phyloP scores from a whole-genome alignment of 768 basidiomycete species.

The Tulasnella sp. region DNA sequence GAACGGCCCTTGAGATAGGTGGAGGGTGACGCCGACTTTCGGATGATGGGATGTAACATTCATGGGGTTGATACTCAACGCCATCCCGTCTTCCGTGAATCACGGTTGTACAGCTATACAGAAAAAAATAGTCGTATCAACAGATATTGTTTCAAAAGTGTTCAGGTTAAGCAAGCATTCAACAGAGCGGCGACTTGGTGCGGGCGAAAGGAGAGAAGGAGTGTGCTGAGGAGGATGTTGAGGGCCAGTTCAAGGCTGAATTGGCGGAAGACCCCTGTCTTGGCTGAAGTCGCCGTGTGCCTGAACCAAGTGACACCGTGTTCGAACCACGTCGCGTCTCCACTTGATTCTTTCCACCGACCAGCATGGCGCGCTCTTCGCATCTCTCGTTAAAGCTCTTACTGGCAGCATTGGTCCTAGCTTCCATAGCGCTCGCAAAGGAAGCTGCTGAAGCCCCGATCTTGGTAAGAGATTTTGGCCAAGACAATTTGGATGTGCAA shows the following conservation, averaged over 20 bases:
- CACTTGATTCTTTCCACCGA: not conserved
- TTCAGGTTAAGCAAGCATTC: not conserved
- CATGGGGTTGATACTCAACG: conserved; percentile 56
- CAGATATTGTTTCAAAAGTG: not conserved
- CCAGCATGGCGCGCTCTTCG: conserved; percentile 7
- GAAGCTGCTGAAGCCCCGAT: not conserved
- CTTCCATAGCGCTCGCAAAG: conserved; percentile 20
- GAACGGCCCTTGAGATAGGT: conserved; percentile 60
- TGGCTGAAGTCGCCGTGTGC: conserved; percentile 24
- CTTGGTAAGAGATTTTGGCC: not conserved
- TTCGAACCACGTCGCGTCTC: conserved; percentile 10
- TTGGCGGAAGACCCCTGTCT: conserved; percentile 25
- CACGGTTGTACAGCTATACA: conserved; percentile 3
- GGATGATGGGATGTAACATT: conserved; percentile 79
- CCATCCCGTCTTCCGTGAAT: not conserved
- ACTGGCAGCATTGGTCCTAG: not conserved
- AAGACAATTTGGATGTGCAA: conserved; percentile 21
- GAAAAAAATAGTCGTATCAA: not conserved
- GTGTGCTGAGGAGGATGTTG: conserved; percentile 7
- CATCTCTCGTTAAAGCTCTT: conserved; percentile 15
- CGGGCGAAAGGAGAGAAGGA: not conserved
- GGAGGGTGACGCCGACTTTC: conserved; percentile 71
- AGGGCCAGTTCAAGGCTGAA: conserved; percentile 9
- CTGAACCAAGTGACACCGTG: conserved; percentile 10
- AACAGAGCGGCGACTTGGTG: not conserved